Evolutionary conservation across 257 asterid species (phyloP).

Genomic region (Ajuga chamaepitys): DNA sequence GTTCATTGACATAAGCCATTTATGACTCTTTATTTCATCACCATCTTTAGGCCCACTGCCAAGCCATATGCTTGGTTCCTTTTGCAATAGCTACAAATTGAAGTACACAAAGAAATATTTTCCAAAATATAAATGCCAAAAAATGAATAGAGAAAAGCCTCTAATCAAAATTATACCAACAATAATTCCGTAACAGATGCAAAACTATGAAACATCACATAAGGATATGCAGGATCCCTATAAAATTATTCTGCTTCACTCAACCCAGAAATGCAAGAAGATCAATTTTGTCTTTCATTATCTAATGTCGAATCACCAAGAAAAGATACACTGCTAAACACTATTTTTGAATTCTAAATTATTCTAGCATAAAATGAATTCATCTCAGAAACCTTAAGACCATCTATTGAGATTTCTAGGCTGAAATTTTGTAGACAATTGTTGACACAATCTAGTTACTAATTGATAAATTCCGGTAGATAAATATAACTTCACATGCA

Average conservation of each 20-base stretch:
- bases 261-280: conserved; percentile 32
- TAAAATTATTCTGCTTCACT: conserved; percentile 42
- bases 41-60: conserved; percentile 18
- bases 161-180: not conserved
- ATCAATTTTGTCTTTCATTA: conserved; percentile 47
- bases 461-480: too few species aligned
- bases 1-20: conserved; percentile 20
- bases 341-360: too few species aligned
- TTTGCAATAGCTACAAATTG: conserved; percentile 48
- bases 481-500: too few species aligned
- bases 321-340: too few species aligned
- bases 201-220: not conserved
- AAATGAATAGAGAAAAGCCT: too few species aligned
- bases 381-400: too few species aligned
- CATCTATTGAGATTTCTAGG: too few species aligned
- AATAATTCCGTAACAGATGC: not conserved
- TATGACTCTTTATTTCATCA: conserved; percentile 13
- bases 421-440: too few species aligned
- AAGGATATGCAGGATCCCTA: conserved; percentile 28
- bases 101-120: not conserved
- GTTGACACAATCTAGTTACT: too few species aligned
- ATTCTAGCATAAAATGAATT: too few species aligned
- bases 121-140: not conserved
- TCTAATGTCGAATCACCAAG: conserved; percentile 55
- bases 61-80: conserved; percentile 17